Evolutionary conservation across 805 yeast genomes (phyloP).

Genomic region (Starmerella riodocensis): DNA sequence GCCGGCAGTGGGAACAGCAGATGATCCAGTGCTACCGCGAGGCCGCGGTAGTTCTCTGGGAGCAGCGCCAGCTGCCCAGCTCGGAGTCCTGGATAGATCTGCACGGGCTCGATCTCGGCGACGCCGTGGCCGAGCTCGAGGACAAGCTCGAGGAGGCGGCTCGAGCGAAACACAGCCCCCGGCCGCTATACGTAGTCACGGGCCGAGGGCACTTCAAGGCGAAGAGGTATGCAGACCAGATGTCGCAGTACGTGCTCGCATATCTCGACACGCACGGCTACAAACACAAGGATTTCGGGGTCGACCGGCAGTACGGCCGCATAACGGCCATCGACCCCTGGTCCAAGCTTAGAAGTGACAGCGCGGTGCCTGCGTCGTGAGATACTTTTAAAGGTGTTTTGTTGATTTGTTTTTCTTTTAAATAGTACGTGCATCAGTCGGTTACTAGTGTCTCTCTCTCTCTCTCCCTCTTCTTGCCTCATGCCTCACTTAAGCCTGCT

Average conservation of each 20-base stretch:
- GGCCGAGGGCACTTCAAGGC: constrained; percentile 26
- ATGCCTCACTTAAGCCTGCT: too few species aligned
- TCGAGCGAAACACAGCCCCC: constrained; percentile 19
- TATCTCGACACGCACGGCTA: constrained; percentile 30
- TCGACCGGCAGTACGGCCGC: constrained; percentile 27
- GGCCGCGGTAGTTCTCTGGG: constrained; percentile 24
- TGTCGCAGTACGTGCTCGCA: constrained; percentile 25
- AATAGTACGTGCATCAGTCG: too few species aligned
- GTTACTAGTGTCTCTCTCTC: too few species aligned
- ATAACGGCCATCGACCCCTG: constrained; percentile 33
- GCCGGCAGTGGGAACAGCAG: constrained; percentile 24
- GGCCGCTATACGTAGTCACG: constrained; percentile 26
- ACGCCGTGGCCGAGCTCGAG: constrained; percentile 25
- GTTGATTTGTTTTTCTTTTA: too few species aligned
- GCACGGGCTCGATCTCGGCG: constrained; percentile 29
- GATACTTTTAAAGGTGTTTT: too few species aligned
- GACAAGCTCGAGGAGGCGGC: constrained; percentile 20
- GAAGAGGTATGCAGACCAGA: constrained; percentile 22
- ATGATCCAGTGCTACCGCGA: constrained; percentile 22
- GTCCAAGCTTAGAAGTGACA: constrained; percentile 1
- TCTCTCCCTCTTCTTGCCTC: too few species aligned
- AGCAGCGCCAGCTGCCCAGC: constrained; percentile 19
- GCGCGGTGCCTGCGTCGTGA: too few species aligned
- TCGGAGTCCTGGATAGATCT: constrained; percentile 26
- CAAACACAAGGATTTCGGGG: constrained; percentile 29